Evolutionary conservation across 257 asterid genomes (phyloP).

Genomic region (Cruciata laevipes): DNA sequence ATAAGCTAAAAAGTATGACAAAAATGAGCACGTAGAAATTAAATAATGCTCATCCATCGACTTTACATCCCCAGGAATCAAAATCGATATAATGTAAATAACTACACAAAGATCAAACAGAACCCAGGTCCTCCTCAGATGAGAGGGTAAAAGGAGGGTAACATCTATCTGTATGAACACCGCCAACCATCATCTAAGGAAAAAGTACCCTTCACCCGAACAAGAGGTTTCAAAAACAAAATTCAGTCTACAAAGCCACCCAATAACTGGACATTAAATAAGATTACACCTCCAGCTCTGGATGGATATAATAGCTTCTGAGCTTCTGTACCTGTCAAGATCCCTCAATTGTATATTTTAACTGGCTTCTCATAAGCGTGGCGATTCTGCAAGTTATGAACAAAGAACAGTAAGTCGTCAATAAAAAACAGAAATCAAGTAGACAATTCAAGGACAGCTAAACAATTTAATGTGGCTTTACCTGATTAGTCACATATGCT

Average conservation of each 20-base stretch:
- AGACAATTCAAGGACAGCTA: not conserved
- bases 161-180: constrained; percentile 6
- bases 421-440: not conserved
- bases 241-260: constrained; percentile 19
- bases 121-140: constrained; percentile 8
- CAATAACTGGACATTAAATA: constrained; percentile 7
- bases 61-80: constrained; percentile 26
- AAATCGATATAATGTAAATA: constrained; percentile 19
- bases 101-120: constrained; percentile 13
- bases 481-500: constrained; percentile 74
- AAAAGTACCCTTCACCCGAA: constrained; percentile 12
- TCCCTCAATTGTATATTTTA: constrained; percentile 68
- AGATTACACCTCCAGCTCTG: constrained; percentile 7
- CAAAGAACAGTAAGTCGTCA: constrained; percentile 9
- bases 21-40: constrained; percentile 6
- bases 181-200: constrained; percentile 5
- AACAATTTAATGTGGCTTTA: constrained; percentile 4
- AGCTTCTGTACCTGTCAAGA: constrained; percentile 4
- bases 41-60: constrained; percentile 3
- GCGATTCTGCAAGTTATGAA: constrained; percentile 63
- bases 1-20: constrained; percentile 5
- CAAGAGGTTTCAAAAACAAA: constrained; percentile 10
- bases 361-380: constrained; percentile 87
- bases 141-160: constrained; percentile 2
- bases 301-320: constrained; percentile 1